These are phyloP conservation scores for Xylaria sp. DNA, from an alignment of 495 filamentous ascomycete species.

Conservation along the genomic window DNA sequence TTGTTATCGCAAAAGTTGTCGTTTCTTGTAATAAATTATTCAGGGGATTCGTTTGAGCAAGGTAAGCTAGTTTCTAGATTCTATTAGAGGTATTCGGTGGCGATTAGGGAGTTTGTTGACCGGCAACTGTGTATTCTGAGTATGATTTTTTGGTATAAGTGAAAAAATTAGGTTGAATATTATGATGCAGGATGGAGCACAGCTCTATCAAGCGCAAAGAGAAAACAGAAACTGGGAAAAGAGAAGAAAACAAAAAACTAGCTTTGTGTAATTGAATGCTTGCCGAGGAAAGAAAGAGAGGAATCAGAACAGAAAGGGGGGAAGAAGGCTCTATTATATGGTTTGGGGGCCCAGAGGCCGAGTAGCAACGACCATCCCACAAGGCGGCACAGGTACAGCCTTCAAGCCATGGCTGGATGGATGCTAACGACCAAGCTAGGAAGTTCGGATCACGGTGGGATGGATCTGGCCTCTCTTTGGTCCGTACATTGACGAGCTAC, in stretches of 20 bases:
- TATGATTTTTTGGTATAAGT: constrained; percentile 49
- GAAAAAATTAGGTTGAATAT: constrained; percentile 41
- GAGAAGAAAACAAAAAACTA: constrained; percentile 61
- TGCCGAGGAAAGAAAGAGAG: constrained; percentile 72
- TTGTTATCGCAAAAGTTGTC: constrained; percentile 51
- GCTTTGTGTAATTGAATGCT: constrained; percentile 73
- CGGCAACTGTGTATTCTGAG: constrained; percentile 49
- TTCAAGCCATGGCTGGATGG: constrained; percentile 12
- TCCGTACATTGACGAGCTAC: background rate
- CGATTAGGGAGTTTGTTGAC: constrained; percentile 54
- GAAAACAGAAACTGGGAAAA: constrained; percentile 57
- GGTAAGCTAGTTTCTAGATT: constrained; percentile 57
- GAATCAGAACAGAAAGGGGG: constrained; percentile 44
- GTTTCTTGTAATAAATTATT: constrained; percentile 42
- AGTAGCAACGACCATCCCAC: constrained; percentile 28
- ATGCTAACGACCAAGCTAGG: constrained; percentile 19
- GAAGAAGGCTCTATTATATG: constrained; percentile 54
- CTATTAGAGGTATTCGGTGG: constrained; percentile 49
- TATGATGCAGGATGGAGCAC: constrained; percentile 53
- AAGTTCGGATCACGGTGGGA: constrained; percentile 22
- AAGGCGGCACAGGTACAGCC: constrained; percentile 29
- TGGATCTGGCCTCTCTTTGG: constrained; percentile 18
- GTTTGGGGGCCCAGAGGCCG: constrained; percentile 39
- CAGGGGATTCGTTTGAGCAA: constrained; percentile 60
- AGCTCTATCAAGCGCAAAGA: constrained; percentile 58